These are phyloP conservation scores for Cladochytrium replicatum DNA, from an alignment of 192 early-diverging fungal species.

Conservation along the genomic window DNA sequence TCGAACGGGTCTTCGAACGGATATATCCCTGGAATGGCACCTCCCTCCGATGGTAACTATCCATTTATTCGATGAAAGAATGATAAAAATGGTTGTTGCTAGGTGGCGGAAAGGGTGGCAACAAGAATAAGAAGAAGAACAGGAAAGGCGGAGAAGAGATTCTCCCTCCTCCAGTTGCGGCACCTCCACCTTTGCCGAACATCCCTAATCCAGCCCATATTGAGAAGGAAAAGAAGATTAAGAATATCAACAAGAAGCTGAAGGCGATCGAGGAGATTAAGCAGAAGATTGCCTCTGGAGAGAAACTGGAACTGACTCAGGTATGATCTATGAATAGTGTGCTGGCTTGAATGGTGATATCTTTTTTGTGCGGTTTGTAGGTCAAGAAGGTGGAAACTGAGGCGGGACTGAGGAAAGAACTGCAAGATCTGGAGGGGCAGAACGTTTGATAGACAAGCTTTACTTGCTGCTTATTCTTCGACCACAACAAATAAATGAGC, in stretches of 20 bases:
- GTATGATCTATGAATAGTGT: constrained; percentile 7
- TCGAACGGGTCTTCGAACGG: constrained; percentile 1
- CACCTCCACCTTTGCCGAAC: constrained; percentile 12
- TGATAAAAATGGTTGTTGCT: no score
- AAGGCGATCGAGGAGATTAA: constrained; percentile 82
- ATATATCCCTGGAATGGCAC: background rate
- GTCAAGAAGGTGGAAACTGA: constrained; percentile 61
- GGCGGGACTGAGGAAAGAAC: constrained; percentile 47
- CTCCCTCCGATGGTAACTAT: background rate
- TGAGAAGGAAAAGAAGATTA: constrained; percentile 80
- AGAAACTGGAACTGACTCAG: constrained; percentile 75
- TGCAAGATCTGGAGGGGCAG: constrained; percentile 9
- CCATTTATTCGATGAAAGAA: no score
- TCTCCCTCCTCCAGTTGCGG: constrained; percentile 7
- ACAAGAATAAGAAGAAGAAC: constrained; percentile 74
- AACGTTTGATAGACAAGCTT: no score
- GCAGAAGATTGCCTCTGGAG: constrained; percentile 63
- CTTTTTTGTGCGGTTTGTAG: no score
- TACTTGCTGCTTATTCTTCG: no score
- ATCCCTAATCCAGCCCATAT: constrained; percentile 25
- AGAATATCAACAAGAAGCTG: constrained; percentile 83
- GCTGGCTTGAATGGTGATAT: background rate
- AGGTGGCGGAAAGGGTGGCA: no score
- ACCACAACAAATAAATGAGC: no score
- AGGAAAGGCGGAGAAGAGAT: constrained; percentile 38